Base-by-base conservation (phyloP, 2,329 filamentous ascomycete genomes). In the Aphanocladium album region DNA sequence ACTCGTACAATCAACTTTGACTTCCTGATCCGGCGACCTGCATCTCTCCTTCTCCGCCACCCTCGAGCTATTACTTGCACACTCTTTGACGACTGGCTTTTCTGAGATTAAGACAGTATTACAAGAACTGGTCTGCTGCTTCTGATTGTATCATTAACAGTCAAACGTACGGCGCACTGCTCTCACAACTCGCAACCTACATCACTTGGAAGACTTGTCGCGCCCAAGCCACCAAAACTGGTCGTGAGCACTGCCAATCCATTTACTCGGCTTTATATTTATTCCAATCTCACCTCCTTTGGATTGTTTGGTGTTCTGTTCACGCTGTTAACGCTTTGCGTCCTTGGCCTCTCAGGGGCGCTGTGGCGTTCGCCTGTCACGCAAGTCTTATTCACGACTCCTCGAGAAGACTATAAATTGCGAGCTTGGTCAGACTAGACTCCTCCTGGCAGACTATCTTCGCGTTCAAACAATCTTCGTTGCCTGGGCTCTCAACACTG, bases 21-120 rank as follows among this genome's bases (percentile, higher is more conserved):
- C 37, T 59, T 59, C 56, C 56, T 59, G 21, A 39, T 59, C 46
- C 37, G 47, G 56, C 37, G 19, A 25, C 56, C 37, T 59, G 56
- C 56, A 52, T 49, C 56, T 39, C 12, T 45, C 17, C 30, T n/a
- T 49, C 46, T 45, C 56, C 46, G 35, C 56, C 37, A 52, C 56
- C 35, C 14, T 45, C 45, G 46, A 45, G n/a, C 56, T 25, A 51
- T 51, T 45, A 37, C 37, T 33, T 51, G 47, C 56, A 45, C 37
- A 12, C 47, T 39, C 56, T 41, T 23, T 45, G 21, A 3, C 37
- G n/a, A 23, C 25, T 33, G 37, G 21, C n/a, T 1, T 19, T 41
- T 45, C 23, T 59, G n/a, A 46, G 14, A 35, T 59, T 25, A 23
- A 33, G 27, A 43, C 35, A 33, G 56, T 52, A 35, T 43, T 52